Base-by-base conservation (phyloP, 1,284 basidiomycete genomes). In the Omphalotus olearius region DNA sequence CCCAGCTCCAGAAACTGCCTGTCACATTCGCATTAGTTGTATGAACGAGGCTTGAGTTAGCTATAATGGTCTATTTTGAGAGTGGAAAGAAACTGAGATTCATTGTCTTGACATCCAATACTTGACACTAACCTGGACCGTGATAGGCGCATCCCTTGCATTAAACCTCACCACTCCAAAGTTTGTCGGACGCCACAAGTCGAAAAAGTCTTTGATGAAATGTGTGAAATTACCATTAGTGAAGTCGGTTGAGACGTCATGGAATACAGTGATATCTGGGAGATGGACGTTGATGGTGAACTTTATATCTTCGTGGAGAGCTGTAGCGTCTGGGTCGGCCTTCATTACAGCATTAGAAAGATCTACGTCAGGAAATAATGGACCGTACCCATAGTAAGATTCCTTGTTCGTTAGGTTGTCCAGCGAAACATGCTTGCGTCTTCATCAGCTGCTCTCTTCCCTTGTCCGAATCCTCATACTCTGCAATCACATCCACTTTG, bases 231-330 rank as follows among this genome's bases (percentile, higher is more conserved):
- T 18, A 6, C 43, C 14, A 11, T 45, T 45, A 9, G 23, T 45
- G 20, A 45, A 45, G 23, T 45, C 43, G 16, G 43, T 45, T 16
- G 43, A 45, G 7, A 45, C 26, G 26, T 45, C 43, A 18, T 45
- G 25, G n/a, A 45, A 45, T 14, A 11, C 14, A 9, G 16, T 25
- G 3, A 45, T 45, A 28, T 45, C 43, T 16, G 43, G 43, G 13
- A 45, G 43, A 30, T 45, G 43, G 16, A 45, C 43, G 13, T 7
- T 13, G 17, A 45, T 45, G 6, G 16, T 30, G n/a, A 28, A 45
- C n/a, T 13, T 26, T 6, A 45, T 30, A 13, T 9, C 13, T 33
- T 33, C 30, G n/a, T 14, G 23, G 2, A 30, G 30, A 10, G 30
- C 6, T 5, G 43, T 28, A 25, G 9, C 26, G 1, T 45, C 23